These are phyloP conservation scores for Daedalea quercina DNA, from an alignment of 768 basidiomycete genomes.

Conservation along the genomic window DNA sequence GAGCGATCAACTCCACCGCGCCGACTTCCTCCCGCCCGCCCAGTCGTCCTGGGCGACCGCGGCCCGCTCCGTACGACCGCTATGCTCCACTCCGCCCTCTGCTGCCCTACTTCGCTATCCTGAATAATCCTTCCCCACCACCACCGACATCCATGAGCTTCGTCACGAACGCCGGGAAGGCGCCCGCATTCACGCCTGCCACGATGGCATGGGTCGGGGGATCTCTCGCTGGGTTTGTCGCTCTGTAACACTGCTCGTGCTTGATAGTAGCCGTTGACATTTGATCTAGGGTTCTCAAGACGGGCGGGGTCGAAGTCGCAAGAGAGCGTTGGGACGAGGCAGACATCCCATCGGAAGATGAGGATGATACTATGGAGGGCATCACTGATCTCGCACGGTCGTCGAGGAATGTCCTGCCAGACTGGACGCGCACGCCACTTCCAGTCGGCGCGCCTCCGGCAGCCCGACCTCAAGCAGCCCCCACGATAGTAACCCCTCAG, in stretches of 20 bases:
- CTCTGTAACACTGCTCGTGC: not conserved
- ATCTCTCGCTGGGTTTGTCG: conserved; percentile 81
- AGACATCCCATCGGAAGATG: conserved; percentile 35
- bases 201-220: conserved; percentile 91
- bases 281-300: conserved; percentile 66
- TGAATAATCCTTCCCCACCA: conserved; percentile 76
- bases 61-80: conserved; percentile 58
- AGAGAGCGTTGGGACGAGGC: conserved; percentile 86
- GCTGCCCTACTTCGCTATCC: conserved; percentile 64
- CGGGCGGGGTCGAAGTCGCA: conserved; percentile 73
- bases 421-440: conserved; percentile 72
- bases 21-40: conserved; percentile 30
- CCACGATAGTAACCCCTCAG: conserved; percentile 15
- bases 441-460: conserved; percentile 60
- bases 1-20: conserved; percentile 42
- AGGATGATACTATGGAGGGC: conserved; percentile 26
- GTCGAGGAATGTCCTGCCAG: conserved; percentile 53
- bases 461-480: conserved; percentile 9
- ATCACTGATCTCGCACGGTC: conserved; percentile 20
- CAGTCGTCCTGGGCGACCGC: conserved; percentile 30
- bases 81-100: conserved; percentile 72
- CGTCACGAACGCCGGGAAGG: conserved; percentile 65
- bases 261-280: not conserved
- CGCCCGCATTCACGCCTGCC: conserved; percentile 81
- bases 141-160: conserved; percentile 41